These are phyloP conservation scores for Leucocoprinus birnbaumii DNA, from an alignment of 768 basidiomycete genomes.

Conservation along the genomic window DNA sequence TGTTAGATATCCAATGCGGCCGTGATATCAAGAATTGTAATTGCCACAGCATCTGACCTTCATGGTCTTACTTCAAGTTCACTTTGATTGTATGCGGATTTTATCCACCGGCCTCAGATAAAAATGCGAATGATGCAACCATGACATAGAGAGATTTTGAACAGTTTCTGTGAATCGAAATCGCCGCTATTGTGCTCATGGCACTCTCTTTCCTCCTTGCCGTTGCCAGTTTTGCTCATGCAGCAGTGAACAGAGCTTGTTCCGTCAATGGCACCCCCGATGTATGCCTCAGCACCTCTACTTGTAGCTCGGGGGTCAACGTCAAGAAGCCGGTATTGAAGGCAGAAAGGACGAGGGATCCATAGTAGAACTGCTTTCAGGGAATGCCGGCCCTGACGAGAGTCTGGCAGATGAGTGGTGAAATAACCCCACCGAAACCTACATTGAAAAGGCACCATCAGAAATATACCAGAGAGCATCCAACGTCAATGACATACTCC, in stretches of 20 bases:
- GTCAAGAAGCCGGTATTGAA: slow-evolving; percentile 37
- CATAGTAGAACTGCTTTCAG: slow-evolving; percentile 57
- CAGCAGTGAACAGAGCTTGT: slow-evolving; percentile 22
- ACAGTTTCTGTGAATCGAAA: no score
- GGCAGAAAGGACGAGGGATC: slow-evolving; percentile 47
- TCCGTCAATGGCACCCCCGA: slow-evolving; percentile 22
- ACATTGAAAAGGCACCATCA: no score
- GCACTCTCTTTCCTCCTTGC: neutral
- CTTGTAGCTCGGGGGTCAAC: slow-evolving; percentile 25
- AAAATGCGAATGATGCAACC: no score
- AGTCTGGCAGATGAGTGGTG: slow-evolving; percentile 54
- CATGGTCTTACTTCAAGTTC: no score
- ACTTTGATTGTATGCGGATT: no score
- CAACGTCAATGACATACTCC: no score
- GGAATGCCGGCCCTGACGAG: slow-evolving; percentile 47
- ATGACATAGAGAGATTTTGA: no score
- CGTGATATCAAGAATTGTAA: no score
- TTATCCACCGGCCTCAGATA: no score
- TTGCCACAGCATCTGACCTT: no score
- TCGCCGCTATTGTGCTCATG: neutral
- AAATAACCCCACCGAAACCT: slow-evolving; percentile 53
- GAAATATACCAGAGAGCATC: no score
- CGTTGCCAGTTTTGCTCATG: slow-evolving; percentile 5
- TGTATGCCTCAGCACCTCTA: slow-evolving; percentile 22
- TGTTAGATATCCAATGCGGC: no score